These are phyloP conservation scores for Pulicaria dysenterica DNA, from an alignment of 129 eudicot genomes.

Conservation along the genomic window DNA sequence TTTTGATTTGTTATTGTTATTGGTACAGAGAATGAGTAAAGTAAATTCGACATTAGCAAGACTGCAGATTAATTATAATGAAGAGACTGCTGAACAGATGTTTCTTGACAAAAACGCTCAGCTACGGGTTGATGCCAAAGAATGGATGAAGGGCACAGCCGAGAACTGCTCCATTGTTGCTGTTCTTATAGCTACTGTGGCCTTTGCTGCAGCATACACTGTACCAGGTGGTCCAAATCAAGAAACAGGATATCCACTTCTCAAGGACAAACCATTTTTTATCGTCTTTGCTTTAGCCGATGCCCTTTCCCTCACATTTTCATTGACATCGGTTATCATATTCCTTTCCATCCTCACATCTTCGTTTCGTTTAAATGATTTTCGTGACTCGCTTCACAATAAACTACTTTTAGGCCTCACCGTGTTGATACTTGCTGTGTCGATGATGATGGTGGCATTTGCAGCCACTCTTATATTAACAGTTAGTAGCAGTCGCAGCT, in stretches of 20 bases:
- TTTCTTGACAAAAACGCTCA: slow-evolving; percentile 15
- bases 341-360: slow-evolving; percentile 41
- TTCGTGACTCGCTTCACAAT: slow-evolving; percentile 23
- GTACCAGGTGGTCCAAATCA: slow-evolving; percentile 42
- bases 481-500: slow-evolving; percentile 2
- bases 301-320: slow-evolving; percentile 31
- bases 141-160: slow-evolving; percentile 41
- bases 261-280: slow-evolving; percentile 24
- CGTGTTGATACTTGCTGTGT: slow-evolving; percentile 25
- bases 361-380: slow-evolving; percentile 31
- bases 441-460: slow-evolving; percentile 50
- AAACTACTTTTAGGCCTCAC: slow-evolving; percentile 36
- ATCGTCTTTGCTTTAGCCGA: slow-evolving; percentile 33
- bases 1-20: not conserved
- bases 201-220: slow-evolving; percentile 46
- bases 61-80: not conserved
- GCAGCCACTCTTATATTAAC: slow-evolving; percentile 38
- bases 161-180: slow-evolving; percentile 46
- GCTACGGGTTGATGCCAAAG: slow-evolving; percentile 31
- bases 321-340: slow-evolving; percentile 36
- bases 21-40: slow-evolving; percentile 28
- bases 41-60: slow-evolving; percentile 6
- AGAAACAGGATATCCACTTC: slow-evolving; percentile 29
- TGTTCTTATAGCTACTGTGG: slow-evolving; percentile 41
- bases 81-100: slow-evolving; percentile 30